Evolutionary conservation across 805 yeast genomes (phyloP).

Genomic region (Kluyveromyces nonfermentans): DNA sequence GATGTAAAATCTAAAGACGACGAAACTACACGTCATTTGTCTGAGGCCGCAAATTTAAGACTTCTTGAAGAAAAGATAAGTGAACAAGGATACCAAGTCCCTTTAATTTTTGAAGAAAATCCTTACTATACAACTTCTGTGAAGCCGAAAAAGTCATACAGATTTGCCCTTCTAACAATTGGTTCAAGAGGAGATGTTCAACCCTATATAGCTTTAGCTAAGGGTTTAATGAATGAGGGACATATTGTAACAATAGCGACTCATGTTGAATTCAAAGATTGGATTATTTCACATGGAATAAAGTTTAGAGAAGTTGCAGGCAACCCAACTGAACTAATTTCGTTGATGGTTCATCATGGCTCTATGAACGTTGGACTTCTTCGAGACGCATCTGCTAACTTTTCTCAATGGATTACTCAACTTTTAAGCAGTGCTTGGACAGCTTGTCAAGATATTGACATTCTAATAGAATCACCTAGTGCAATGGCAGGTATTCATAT

Average conservation of each 20-base stretch:
- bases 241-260: conserved; percentile 80
- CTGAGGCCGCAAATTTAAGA: conserved; percentile 49
- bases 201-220: conserved; percentile 86
- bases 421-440: conserved; percentile 68
- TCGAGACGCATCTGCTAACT: conserved; percentile 72
- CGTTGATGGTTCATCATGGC: conserved; percentile 86
- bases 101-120: conserved; percentile 58
- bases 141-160: conserved; percentile 44
- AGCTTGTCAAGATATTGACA: conserved; percentile 74
- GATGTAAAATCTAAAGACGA: conserved; percentile 1
- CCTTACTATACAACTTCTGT: conserved; percentile 44
- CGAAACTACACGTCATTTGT: conserved; percentile 10
- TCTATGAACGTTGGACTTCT: conserved; percentile 74
- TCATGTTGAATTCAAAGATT: conserved; percentile 68
- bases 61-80: conserved; percentile 59
- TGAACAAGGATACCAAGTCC: conserved; percentile 55
- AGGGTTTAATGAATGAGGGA: conserved; percentile 70
- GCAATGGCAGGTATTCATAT: conserved; percentile 94
- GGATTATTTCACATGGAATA: conserved; percentile 62
- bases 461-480: conserved; percentile 89
- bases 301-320: conserved; percentile 76
- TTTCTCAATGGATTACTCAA: conserved; percentile 76
- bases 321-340: conserved; percentile 85
- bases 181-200: conserved; percentile 97
- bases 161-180: conserved; percentile 69